Base-by-base conservation (phyloP, 352 stramenopile genomes). In the Pythium pyrilobum region DNA sequence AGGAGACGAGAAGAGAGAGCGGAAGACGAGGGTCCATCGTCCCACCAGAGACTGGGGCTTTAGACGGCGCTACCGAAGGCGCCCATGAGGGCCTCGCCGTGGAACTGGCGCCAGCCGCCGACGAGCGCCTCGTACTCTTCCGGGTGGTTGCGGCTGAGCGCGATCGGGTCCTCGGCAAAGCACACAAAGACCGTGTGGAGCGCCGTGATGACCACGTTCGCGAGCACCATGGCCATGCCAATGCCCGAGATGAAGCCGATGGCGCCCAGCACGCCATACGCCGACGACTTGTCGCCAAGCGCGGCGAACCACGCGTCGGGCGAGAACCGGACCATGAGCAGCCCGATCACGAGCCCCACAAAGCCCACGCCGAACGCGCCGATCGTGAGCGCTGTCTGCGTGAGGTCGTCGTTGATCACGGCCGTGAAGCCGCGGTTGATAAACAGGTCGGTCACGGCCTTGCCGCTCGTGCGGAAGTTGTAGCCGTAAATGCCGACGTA, bases 401-500 rank as follows among this genome's bases (percentile, higher is more conserved):
- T 87, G 46, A 96, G 71, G 62, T 96, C 84, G 61, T 96, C 86
- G 55, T 93, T 95, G 69, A 96, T 96, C 45, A 96, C 77, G 9
- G 83, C 83, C 20, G 85, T 95, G 83, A 85, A 96, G 24, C 86
- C 86, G 44, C 82, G 81, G 61, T 80, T 87, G 31, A 72, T 75
- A 52, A 96, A 96, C 24, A 96, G 52, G 43, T 95, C 79, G 64
- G 93, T 93, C 37, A 96, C 86, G 13, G 80, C 79, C 64, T 93
- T 96, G 54, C 85, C 85, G 59, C 81, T 91, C 27, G 69, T 85
- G 37, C 74, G 71, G 74, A 94, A 96, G 52, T 84, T 62, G 55
- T 93, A 92, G 36, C 86, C 86, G 65, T 96, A 96, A 41, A 96
- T 87, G 23, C 84, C 86, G 3, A 96, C 86, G 67, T 95, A 96